Conservation (phyloP, 2,329 filamentous ascomycete genomes). For the Botrytis paeoniae region DNA sequence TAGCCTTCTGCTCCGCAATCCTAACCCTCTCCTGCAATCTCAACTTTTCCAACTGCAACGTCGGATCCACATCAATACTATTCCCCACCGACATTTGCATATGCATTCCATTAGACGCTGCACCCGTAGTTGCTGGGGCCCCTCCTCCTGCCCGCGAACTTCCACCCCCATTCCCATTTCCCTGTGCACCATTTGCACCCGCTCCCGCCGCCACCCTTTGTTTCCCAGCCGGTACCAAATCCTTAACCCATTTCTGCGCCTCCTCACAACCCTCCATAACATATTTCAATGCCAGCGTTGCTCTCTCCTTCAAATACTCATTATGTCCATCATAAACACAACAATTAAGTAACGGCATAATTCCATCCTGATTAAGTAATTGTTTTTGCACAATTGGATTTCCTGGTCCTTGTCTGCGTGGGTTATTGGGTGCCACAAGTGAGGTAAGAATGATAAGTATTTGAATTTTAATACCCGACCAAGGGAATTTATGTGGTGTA, state of each 20-base stretch:
- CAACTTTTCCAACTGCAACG: constrained; percentile 10
- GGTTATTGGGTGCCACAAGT: constrained; percentile 76
- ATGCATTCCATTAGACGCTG: background rate
- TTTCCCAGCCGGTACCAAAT: constrained; percentile 40
- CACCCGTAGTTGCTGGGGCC: background rate
- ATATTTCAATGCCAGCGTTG: constrained; percentile 85
- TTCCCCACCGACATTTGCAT: background rate
- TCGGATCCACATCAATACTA: background rate
- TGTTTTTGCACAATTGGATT: constrained; percentile 81
- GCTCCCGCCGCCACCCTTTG: background rate
- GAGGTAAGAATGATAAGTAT: constrained; percentile 88
- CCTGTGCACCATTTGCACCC: too few relatives aligned
- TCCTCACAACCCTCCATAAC: constrained; percentile 71
- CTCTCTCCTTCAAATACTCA: constrained; percentile 88
- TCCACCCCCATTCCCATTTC: background rate
- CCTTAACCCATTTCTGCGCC: constrained; percentile 68
- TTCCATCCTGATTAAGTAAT: constrained; percentile 78
- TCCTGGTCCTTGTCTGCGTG: constrained; percentile 56
- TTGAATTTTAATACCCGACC: constrained; percentile 81
- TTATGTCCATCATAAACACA: constrained; percentile 92
- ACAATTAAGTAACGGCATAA: constrained; percentile 84
- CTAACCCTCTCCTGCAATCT: constrained; percentile 6
- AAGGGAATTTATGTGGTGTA: constrained; percentile 61
- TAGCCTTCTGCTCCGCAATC: background rate
- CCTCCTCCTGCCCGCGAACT: background rate